These are phyloP conservation scores for Globisporangium barbulae DNA, from an alignment of 352 stramenopile genomes.

Conservation along the genomic window DNA sequence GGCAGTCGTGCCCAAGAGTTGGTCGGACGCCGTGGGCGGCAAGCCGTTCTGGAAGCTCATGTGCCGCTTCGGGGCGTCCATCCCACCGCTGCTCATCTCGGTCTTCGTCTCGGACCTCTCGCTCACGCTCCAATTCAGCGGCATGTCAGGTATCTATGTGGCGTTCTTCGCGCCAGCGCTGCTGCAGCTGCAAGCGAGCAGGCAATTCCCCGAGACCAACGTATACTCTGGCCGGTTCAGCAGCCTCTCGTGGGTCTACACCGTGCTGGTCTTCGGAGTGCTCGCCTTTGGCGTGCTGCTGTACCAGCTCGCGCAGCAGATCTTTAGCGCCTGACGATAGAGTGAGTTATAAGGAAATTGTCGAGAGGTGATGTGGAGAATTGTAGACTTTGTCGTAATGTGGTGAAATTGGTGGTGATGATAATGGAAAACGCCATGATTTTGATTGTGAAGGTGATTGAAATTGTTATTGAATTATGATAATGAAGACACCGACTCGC, in stretches of 20 bases:
- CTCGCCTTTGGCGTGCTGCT: constrained; percentile 59
- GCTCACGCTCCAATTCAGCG: constrained; percentile 85
- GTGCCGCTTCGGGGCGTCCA: constrained; percentile 70
- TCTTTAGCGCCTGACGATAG: constrained; percentile 12
- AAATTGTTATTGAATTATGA: not conserved
- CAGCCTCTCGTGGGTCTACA: constrained; percentile 45
- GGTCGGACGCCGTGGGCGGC: constrained; percentile 28
- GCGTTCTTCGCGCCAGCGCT: constrained; percentile 78
- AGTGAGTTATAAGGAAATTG: not conserved
- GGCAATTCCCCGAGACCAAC: constrained; percentile 43
- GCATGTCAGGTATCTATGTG: constrained; percentile 74
- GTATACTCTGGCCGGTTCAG: constrained; percentile 74
- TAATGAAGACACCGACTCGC: not conserved
- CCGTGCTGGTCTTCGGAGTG: constrained; percentile 60
- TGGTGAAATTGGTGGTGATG: not conserved
- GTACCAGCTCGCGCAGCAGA: constrained; percentile 54
- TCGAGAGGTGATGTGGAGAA: not conserved
- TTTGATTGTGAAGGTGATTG: not conserved
- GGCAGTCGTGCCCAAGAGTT: constrained; percentile 44
- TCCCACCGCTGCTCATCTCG: constrained; percentile 77
- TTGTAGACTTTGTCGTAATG: not conserved
- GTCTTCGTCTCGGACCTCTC: constrained; percentile 83
- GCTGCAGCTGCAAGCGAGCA: constrained; percentile 53
- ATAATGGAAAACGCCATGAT: not conserved
- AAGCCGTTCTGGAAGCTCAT: constrained; percentile 63